Percentiles rank a stretch among this genome's conserved stretches.
phyloP scores from a whole-genome alignment of 257 asterid species.

The Coffea eugenioides region DNA sequence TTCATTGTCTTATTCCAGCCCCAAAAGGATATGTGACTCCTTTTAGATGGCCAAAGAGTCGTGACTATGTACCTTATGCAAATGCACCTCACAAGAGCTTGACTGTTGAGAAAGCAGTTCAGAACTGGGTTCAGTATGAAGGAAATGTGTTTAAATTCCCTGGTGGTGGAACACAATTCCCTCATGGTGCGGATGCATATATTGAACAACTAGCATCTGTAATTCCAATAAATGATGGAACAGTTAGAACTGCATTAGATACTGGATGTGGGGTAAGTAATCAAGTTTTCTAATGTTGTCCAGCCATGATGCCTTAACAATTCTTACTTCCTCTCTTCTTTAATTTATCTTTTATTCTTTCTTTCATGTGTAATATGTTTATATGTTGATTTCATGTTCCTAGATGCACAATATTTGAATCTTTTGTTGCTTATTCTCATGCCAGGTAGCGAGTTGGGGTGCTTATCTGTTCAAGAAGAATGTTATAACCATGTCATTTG shows the following conservation, averaged over 20 bases:
- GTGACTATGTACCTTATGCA: conserved; percentile 94
- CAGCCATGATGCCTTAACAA: conserved; percentile 15
- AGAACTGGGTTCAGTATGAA: conserved; percentile 96
- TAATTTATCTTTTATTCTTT: too few species aligned
- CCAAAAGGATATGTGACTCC: conserved; percentile 96
- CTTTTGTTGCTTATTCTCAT: conserved; percentile 7
- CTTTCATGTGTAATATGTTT: too few species aligned
- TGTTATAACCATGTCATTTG: conserved; percentile 92
- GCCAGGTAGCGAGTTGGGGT: conserved; percentile 98
- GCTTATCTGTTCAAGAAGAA: conserved; percentile 89
- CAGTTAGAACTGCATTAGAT: conserved; percentile 86
- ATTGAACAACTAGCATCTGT: conserved; percentile 95
- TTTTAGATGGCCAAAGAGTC: conserved; percentile 93
- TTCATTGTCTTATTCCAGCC: conserved; percentile 91
- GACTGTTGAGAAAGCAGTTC: conserved; percentile 97
- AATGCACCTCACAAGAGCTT: conserved; percentile 96
- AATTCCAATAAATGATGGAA: conserved; percentile 78
- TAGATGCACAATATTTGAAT: neutral
- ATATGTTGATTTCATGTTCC: neutral
- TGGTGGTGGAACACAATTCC: conserved; percentile 97
- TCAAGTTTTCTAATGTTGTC: conserved; percentile 20
- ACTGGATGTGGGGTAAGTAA: conserved; percentile 97
- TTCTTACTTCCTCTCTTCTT: neutral
- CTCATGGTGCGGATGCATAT: conserved; percentile 97
- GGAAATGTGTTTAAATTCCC: conserved; percentile 94